Evolutionary conservation across 768 basidiomycete genomes (phyloP), one percentile per base, ranked within the genome.

Genomic region (Mycena olivaceomarginata): DNA sequence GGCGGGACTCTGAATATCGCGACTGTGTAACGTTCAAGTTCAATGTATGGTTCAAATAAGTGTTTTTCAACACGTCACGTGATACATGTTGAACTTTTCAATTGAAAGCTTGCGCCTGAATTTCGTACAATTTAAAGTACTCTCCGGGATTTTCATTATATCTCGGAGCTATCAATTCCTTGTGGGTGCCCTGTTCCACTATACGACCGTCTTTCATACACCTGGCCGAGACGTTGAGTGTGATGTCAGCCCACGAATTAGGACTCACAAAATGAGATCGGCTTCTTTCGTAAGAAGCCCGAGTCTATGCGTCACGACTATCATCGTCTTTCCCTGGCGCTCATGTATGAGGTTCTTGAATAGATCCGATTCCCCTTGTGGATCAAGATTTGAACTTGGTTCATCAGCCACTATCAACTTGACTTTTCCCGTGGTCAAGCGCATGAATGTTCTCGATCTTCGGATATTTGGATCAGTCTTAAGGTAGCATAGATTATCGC

Each of bases 331-430:
- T 1, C 86, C 88, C 2, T 79, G 59, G 12, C 88, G 82, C 6
- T 68, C 74, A 3, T 80, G 60, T 46, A 81, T 80, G 40, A 90
- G 82, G 18, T 81, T 82, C 40, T 84, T 68, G 66, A 89, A 85
- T 16, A 90, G 76, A 15, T 85, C 80, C 22, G 77, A 83, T 78
- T 91, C 90, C 1, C 86, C 87, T 73, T 87, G 78, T 4, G 91
- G 86, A 67, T 91, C 91, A 6, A 91, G 80, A 4, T 86, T 84
- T 0, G 90, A 90, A 37, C 86, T 90, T 1, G 90, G 91, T 77
- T 91, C 90, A 75, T 91, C 91, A 8, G 87, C 84, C 4, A 87
- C 84, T 16, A 90, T 79, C 4, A 91, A 85, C 31, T 83, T 86
- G 37, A 86, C 83, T 5, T 82, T 63, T 0, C 79, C 78, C 2